These are phyloP conservation scores for Saposhnikovia divaricata DNA, from an alignment of 129 eudicot species.

Conservation along the genomic window DNA sequence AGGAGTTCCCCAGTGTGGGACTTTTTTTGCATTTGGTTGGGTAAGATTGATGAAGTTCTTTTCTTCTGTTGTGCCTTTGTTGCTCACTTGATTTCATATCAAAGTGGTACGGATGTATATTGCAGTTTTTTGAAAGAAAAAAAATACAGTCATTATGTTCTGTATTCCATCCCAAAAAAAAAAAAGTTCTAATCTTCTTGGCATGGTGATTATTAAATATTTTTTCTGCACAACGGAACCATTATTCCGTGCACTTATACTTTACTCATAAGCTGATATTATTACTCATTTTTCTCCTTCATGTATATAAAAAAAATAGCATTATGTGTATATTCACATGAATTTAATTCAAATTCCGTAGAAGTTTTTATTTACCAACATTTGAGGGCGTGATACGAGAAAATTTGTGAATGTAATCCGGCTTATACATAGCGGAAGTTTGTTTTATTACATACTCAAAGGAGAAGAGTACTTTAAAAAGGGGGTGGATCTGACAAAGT, in stretches of 20 bases:
- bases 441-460: no score
- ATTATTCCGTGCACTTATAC: background rate
- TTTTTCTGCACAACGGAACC: background rate
- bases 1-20: no score
- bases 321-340: background rate
- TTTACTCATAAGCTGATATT: background rate
- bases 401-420: background rate
- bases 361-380: background rate
- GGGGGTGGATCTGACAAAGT: no score
- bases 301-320: background rate
- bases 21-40: constrained; percentile 54
- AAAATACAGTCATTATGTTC: background rate
- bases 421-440: background rate
- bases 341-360: background rate
- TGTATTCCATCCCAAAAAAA: background rate
- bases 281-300: background rate
- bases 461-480: no score
- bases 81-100: background rate
- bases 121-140: background rate
- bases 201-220: background rate
- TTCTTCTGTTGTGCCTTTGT: constrained; percentile 12
- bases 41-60: constrained; percentile 51
- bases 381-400: background rate
- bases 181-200: background rate
- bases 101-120: background rate